These are phyloP conservation scores for Hypoxylon intermedium DNA, from an alignment of 495 filamentous ascomycete genomes.

Conservation along the genomic window DNA sequence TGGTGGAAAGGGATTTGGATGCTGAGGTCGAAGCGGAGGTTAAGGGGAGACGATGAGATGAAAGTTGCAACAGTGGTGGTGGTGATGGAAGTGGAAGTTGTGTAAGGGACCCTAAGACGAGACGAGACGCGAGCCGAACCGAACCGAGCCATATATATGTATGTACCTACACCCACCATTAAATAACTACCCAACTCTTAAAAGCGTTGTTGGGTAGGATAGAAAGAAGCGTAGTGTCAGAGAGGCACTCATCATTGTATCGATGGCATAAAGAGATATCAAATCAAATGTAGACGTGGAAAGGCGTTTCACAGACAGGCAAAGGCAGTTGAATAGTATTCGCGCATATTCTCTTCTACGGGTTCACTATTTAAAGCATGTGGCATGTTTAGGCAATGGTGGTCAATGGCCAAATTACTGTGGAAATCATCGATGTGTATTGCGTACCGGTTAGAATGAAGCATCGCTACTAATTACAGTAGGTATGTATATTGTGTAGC, in stretches of 20 bases:
- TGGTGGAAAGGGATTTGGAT: constrained; percentile 69
- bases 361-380: neutral
- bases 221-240: neutral
- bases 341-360: too few relatives aligned
- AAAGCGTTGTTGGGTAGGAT: too few relatives aligned
- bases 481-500: too few relatives aligned
- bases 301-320: constrained; percentile 29
- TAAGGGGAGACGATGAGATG: constrained; percentile 17
- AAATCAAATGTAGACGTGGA: constrained; percentile 27
- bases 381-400: too few relatives aligned
- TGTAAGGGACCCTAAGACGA: neutral
- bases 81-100: neutral
- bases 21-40: constrained; percentile 24
- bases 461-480: too few relatives aligned
- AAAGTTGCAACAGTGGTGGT: too few relatives aligned
- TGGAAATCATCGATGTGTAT: too few relatives aligned
- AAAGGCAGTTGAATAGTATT: constrained; percentile 36
- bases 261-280: neutral
- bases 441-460: too few relatives aligned
- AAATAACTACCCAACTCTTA: too few relatives aligned
- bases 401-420: too few relatives aligned
- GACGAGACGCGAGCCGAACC: neutral
- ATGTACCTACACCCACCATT: too few relatives aligned
- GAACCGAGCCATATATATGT: constrained; percentile 1
- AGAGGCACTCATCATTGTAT: neutral